Evolutionary conservation across 2,329 filamentous ascomycete genomes (phyloP), one percentile per base, ranked within the genome.

Genomic region (Nemania bipapillata): DNA sequence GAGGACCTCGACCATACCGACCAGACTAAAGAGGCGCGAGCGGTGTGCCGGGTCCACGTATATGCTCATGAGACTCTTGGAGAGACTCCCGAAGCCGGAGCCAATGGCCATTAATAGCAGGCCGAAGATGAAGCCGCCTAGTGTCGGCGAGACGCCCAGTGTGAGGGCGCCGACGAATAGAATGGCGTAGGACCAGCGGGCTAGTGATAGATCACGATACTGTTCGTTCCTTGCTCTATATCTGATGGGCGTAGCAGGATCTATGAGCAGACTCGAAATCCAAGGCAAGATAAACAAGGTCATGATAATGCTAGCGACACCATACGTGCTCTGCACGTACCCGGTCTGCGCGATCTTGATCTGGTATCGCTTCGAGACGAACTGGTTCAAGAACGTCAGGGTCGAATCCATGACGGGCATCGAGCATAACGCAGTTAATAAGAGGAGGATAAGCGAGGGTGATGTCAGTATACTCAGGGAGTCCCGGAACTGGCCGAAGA

Each of bases 261-360:
- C 62, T 55, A 77, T 60, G 12, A 78, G 66, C 4, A 68, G 58
- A 8, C 53, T 60, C 1, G 74, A 74, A 3, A 78, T 28, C 70
- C 70, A 75, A 6, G 77, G 77, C 22, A 80, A 57, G 37, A 79
- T 61, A 8, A 78, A 9, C 1, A 80, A 63, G 0, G 76, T 73
- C 20, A 74, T 71, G 24, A 77, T 11, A n/a, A 75, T 61, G 42
- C 77, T 74, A 1, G 68, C 74, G 17, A 75, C 45, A 20, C 78
- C 77, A 22, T 75, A 79, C 0, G 61, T 66, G 6, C 75, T 71
- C 63, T 78, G 77, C 12, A 79, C 68, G 60, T 79, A 79, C n/a
- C 78, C 78, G 9, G 75, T 77, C 47, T 75, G 66, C 22, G 70
- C 66, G 12, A 79, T 73, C 20, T 69, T 68, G 30, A 78, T 75